A percentile compares a stretch with the other conserved stretches of the same genome.
These are phyloP conservation scores for Purpureocillium lavendulum DNA, from an alignment of 2,329 filamentous ascomycete species.

Conservation along the genomic window DNA sequence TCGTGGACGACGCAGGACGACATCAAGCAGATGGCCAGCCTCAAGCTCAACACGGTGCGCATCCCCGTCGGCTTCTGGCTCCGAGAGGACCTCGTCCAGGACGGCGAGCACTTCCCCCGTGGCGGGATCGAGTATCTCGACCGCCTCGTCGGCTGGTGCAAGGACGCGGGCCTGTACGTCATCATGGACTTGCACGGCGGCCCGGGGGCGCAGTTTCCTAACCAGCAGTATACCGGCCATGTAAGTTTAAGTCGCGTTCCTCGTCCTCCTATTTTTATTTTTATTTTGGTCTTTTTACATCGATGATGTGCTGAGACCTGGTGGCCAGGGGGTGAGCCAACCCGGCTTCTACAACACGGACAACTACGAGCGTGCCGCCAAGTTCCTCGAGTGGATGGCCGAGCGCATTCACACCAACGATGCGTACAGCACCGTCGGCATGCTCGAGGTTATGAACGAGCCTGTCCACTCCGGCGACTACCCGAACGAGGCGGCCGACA, in stretches of 20 bases:
- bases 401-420: conserved; percentile 38
- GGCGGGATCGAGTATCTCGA: conserved; percentile 17
- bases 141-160: conserved; percentile 16
- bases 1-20: conserved; percentile 14
- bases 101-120: conserved; percentile 13
- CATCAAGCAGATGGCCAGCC: conserved; percentile 13
- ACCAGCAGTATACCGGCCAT: conserved; percentile 13
- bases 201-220: conserved; percentile 11
- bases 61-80: conserved; percentile 20
- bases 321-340: conserved; percentile 4
- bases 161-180: conserved; percentile 12
- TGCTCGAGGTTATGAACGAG: conserved; percentile 52
- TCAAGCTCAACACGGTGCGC: conserved; percentile 15
- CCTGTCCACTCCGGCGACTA: conserved; percentile 31
- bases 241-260: too few relatives aligned
- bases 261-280: too few relatives aligned
- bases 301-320: too few relatives aligned
- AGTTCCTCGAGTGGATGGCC: conserved; percentile 49
- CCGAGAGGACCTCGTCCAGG: conserved; percentile 12
- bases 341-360: conserved; percentile 47
- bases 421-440: conserved; percentile 46
- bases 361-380: conserved; percentile 45
- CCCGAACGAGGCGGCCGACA: conserved; percentile 13
- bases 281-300: too few relatives aligned
- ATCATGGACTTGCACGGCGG: conserved; percentile 17